Evolutionary conservation across 768 basidiomycete species (phyloP), one percentile per base, ranked within the genome.

Genomic region (Suillus subaureus): DNA sequence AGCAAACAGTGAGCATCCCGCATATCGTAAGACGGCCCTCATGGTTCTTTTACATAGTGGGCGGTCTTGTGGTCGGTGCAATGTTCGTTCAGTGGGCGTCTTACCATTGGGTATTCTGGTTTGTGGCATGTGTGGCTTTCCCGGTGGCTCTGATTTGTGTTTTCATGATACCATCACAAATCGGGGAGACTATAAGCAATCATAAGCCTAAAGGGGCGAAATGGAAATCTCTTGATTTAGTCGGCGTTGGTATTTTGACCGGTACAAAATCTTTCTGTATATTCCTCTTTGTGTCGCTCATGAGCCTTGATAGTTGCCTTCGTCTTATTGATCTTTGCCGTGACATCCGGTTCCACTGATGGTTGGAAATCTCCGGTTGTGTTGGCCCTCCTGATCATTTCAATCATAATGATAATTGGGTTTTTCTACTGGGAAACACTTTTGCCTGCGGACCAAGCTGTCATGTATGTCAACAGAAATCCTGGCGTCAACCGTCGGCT

Each of bases 401-500:
- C 85, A 4, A 70, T 84, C 64, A 42, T 80, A 8, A 66, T 84
- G 13, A 69, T 75, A 43, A 67, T 73, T 37, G 73, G 62, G 2
- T 89, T 88, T 76, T 84, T 88, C 73, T 74, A 79, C 61, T 87
- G 81, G 80, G 85, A 88, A 68, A 72, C 79, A 12, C 54, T 69
- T 0, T 71, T 85, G 15, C 81, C 81, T 4, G 68, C 69, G 15
- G 72, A 82, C 13, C 71, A 70, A 8, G 84, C 86, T 9, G 79
- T 80, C 2, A 71, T 84, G 81, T 83, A 67, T 42, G 80, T 70
- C 26, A 28, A 26, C 56, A 40, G 61, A 21, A 26, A 45, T 64
- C 39, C 45, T 66, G 6, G 43, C 39, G 8, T 3, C n/a, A 7
- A 23, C 8, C 3, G 33, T 67, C 37, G 28, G 13, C 49, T 64